These are phyloP conservation scores for Erythrophleum fordii DNA, from an alignment of 306 rosid species.

Conservation along the genomic window DNA sequence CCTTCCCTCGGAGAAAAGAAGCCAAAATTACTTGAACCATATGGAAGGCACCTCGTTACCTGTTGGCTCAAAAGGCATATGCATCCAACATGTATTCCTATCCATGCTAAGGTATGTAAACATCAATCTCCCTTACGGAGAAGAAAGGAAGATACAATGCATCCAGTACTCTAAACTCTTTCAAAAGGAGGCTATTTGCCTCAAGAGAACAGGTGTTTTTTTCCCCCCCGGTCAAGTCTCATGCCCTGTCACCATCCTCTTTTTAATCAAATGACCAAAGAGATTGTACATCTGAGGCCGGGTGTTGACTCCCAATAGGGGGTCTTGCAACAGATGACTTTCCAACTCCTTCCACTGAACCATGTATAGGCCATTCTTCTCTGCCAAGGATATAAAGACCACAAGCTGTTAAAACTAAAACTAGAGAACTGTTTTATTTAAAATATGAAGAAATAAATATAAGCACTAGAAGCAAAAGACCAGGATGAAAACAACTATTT, in stretches of 20 bases:
- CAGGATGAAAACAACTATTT: conserved; percentile 1
- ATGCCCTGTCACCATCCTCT: conserved; percentile 50
- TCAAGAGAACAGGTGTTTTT: conserved; percentile 61
- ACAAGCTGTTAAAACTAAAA: conserved; percentile 18
- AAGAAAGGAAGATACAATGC: conserved; percentile 37
- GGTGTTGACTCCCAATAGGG: conserved; percentile 62
- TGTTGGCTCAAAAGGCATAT: conserved; percentile 31
- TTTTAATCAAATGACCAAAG: conserved; percentile 81
- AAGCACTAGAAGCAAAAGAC: background rate
- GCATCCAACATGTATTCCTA: conserved; percentile 34
- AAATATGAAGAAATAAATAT: background rate
- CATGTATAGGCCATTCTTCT: conserved; percentile 66
- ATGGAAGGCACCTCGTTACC: conserved; percentile 24
- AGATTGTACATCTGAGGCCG: conserved; percentile 84
- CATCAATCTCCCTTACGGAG: conserved; percentile 18
- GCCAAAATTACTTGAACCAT: conserved; percentile 8
- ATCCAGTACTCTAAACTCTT: conserved; percentile 65
- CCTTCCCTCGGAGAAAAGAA: background rate
- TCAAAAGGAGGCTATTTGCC: conserved; percentile 65
- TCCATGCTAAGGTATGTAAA: conserved; percentile 26
- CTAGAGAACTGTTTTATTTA: background rate
- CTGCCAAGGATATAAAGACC: conserved; percentile 54
- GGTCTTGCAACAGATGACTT: conserved; percentile 59
- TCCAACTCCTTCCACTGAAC: conserved; percentile 61
- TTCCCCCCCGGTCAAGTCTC: conserved; percentile 45